Conservation (phyloP, 192 early-diverging fungal genomes). For the Backusella psychrophila region DNA sequence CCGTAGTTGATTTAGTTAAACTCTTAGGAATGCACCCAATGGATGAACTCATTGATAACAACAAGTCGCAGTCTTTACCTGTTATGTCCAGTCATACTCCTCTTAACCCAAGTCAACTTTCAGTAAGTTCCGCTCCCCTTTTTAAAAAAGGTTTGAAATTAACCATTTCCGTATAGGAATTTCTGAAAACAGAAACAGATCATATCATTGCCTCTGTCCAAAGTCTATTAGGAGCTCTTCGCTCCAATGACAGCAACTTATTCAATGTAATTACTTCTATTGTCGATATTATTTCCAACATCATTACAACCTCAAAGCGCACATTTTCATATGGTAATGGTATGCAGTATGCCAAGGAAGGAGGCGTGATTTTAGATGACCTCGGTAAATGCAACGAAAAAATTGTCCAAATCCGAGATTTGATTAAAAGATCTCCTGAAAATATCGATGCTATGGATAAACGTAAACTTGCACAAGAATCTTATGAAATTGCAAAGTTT, state of each 20-base stretch:
- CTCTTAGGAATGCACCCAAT: slow-evolving; percentile 31
- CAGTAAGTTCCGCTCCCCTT: background rate
- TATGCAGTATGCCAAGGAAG: slow-evolving; percentile 32
- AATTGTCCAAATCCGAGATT: slow-evolving; percentile 55
- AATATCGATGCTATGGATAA: slow-evolving; percentile 67
- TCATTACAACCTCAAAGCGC: slow-evolving; percentile 47
- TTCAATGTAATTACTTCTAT: slow-evolving; percentile 36
- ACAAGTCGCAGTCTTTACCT: background rate
- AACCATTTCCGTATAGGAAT: slow-evolving; percentile 48
- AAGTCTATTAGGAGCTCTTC: slow-evolving; percentile 59
- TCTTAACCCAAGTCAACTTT: background rate
- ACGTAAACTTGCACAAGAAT: slow-evolving; percentile 77
- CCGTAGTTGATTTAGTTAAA: slow-evolving; percentile 78
- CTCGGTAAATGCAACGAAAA: slow-evolving; percentile 50
- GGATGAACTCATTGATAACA: background rate
- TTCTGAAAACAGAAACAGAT: slow-evolving; percentile 68
- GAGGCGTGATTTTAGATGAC: slow-evolving; percentile 53
- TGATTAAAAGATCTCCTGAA: slow-evolving; percentile 41
- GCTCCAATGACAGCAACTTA: slow-evolving; percentile 36
- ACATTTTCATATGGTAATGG: slow-evolving; percentile 42
- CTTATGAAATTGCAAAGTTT: slow-evolving; percentile 89
- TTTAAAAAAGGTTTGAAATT: slow-evolving; percentile 32
- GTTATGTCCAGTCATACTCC: background rate
- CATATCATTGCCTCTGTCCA: slow-evolving; percentile 76
- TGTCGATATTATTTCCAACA: slow-evolving; percentile 41